Evolutionary conservation across 345 rosid genomes (phyloP), one percentile per base, ranked within the genome.

Genomic region (Microcos paniculata): DNA sequence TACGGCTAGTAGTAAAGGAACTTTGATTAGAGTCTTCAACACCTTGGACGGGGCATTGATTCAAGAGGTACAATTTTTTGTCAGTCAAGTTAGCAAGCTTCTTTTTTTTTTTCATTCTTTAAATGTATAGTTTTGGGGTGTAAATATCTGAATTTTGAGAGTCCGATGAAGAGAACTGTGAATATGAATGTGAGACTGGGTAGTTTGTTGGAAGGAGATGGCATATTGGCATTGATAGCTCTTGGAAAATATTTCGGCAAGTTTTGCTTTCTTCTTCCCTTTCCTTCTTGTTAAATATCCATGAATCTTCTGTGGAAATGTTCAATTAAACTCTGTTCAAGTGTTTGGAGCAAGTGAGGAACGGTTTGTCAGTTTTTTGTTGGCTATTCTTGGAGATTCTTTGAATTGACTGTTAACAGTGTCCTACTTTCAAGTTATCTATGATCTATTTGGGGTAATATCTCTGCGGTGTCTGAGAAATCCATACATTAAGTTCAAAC

Each of bases 1-100:
- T 4, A 96, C 99, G 0, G 87, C 96, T 4, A 96, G 99, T 85
- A 85, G 91, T 0, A 96, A 93, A 78, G 99, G 99, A 33, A 96
- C 99, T 75, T 82, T 96, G 19, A 78, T 93, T 78, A 84, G 99
- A 75, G 52, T 93, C 24, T 96, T 92, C 42, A 93, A 90, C 78
- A 82, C 98, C 3, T 82, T 86, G 53, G 97, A 93, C 72, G 99
- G 99, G 2, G 82, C 91, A 55, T 79, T 92, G 76, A 80, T 91
- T 21, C 96, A 90, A 82, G 99, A 96, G 99, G 99, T 92, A 76
- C 16, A 38, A 24, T 35, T 8, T 53, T 4, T 33, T 14, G 64
- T 59, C 15, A 28, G 9, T 55, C 28, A 55, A 21, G 4, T 35
- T 35, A 35, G 38, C n/a, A n/a, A n/a, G n/a, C n/a, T n/a, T n/a